These are phyloP conservation scores for Orbilia javanica DNA, from an alignment of 2,329 filamentous ascomycete species.

Conservation along the genomic window DNA sequence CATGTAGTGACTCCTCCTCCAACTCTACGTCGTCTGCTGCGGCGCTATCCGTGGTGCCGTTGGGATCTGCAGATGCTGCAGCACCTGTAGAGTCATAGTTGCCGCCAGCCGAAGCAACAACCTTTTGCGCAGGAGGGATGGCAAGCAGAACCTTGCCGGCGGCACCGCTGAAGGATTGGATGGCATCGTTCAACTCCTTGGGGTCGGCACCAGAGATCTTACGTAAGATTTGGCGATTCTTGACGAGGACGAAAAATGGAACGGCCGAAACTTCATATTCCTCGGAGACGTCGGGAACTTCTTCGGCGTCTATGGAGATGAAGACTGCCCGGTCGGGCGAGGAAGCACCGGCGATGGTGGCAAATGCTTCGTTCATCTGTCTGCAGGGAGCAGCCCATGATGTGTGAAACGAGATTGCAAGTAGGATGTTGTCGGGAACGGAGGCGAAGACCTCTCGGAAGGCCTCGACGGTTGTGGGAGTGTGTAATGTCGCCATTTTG, in stretches of 20 bases:
- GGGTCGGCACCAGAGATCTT: slow-evolving; percentile 91
- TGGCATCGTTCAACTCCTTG: slow-evolving; percentile 82
- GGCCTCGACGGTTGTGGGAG: slow-evolving; percentile 79
- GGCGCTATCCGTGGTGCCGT: slow-evolving; percentile 63
- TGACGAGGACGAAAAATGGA: slow-evolving; percentile 87
- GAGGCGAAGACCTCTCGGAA: slow-evolving; percentile 78
- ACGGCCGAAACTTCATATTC: slow-evolving; percentile 94
- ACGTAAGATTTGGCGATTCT: slow-evolving; percentile 80
- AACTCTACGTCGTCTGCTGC: slow-evolving; percentile 65
- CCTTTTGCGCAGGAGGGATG: slow-evolving; percentile 63
- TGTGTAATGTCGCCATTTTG: slow-evolving; percentile 80
- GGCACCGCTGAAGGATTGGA: slow-evolving; percentile 79
- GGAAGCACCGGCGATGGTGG: slow-evolving; percentile 33
- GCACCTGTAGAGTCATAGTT: slow-evolving; percentile 60
- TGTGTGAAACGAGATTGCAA: slow-evolving; percentile 93
- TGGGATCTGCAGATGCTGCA: slow-evolving; percentile 61
- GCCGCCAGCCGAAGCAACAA: slow-evolving; percentile 46
- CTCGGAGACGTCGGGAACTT: slow-evolving; percentile 90
- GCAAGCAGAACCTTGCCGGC: slow-evolving; percentile 65
- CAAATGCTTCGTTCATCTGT: slow-evolving; percentile 75
- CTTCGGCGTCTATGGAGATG: slow-evolving; percentile 93
- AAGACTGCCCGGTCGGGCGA: slow-evolving; percentile 75
- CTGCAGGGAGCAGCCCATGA: slow-evolving; percentile 96
- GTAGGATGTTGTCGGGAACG: slow-evolving; percentile 77
- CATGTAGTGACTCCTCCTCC: slow-evolving; percentile 85